Evolutionary conservation across 345 rosid genomes (phyloP), one percentile per base, ranked within the genome.

Genomic region (Melaleuca quinquenervia): DNA sequence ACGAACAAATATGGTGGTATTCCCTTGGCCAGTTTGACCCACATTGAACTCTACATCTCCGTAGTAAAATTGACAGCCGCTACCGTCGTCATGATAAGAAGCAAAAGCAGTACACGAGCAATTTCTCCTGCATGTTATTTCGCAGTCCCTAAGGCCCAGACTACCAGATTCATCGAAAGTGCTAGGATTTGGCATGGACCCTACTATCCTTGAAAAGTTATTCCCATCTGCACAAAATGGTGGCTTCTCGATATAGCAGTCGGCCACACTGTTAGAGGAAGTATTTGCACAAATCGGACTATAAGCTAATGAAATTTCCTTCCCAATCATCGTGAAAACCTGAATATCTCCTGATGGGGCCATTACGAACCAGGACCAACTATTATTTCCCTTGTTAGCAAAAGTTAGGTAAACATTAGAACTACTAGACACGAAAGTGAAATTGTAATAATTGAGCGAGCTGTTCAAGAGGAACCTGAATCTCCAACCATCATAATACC

Each of bases 101-200:
- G 50, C 21, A 82, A 82, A 86, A 53, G 44, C 85, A 50, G 21
- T n/a, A 50, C 83, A 83, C 14, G 87, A 62, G 83, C 87, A 86
- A 86, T 83, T 6, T 1, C 82, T 52, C 41, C 84, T 82, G 78
- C 84, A 85, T 53, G 54, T 26, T 21, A 85, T 85, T 75, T 52
- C 32, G 1, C 85, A 70, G 49, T 86, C 82, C 41, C 82, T 44
- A 44, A 86, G n/a, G 50, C 87, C 84, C 3, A 83, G 2, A 44
- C 7, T 29, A 50, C 5, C 11, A n/a, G 3, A 82, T 1, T 50
- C 41, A 58, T 29, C 11, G 6, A 18, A 26, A 44, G 53, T 11
- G 21, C 24, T 55, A 29, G 78, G 50, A 82, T 22, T 80, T 21
- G 87, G 78, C 85, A 58, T 36, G 11, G 45, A 58, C 50, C 41